Evolutionary conservation across 768 basidiomycete genomes (phyloP), one percentile per base, ranked within the genome.

Genomic region (Coprinopsis marcescibilis): DNA sequence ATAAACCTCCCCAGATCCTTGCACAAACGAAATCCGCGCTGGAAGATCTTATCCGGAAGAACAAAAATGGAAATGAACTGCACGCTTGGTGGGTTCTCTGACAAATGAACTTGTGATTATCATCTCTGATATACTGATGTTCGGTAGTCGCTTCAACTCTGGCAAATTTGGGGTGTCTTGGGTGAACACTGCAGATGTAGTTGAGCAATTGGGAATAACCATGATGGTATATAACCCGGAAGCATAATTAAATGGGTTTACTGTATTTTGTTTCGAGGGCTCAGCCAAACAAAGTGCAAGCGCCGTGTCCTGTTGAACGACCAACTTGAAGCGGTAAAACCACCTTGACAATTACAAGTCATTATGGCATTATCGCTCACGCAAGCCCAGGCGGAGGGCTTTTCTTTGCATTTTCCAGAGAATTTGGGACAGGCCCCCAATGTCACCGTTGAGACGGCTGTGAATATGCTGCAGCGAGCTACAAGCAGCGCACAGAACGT

Each of bases 341-440:
- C n/a, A n/a, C n/a, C n/a, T n/a, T n/a, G n/a, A n/a, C n/a, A n/a
- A n/a, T n/a, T 48, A 46, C 45, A 43, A 48, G 38, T 29, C 34
- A 48, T 43, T 46, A 60, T 61, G 57, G n/a, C n/a, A n/a, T n/a
- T n/a, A n/a, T 52, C 62, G 34, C 60, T 64, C 19, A 65, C 65
- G 42, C 80, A 80, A 61, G 67, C 71, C 10, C 78, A 77, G 41
- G 66, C 70, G 5, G 85, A 86, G 44, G 72, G 78, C 11, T 67
- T 81, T 47, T 85, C 80, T 57, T 78, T 89, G 20, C 79, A 81
- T 36, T 86, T 76, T 57, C 85, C 88, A 23, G 84, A 87, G 50
- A 69, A 72, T 33, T 63, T 89, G 1, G 77, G 78, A 0, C 60
- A 72, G 2, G 81, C 86, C 52, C 51, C 71, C 35, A 75, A 73